Evolutionary conservation across 2,329 filamentous ascomycete genomes (phyloP).

Genomic region (Chalara sp.): DNA sequence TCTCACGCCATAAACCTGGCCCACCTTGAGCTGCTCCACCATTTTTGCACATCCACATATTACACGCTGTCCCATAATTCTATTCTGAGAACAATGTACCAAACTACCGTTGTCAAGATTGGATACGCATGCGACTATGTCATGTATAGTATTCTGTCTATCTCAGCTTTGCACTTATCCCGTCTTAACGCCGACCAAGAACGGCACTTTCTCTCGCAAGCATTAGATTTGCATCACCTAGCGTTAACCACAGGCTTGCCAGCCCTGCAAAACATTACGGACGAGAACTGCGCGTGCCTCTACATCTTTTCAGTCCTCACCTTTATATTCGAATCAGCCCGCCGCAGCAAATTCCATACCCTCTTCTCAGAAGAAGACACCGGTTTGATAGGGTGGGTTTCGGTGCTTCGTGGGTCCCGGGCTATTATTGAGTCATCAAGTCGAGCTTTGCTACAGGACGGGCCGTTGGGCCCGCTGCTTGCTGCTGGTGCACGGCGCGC

Average conservation of each 20-base stretch:
- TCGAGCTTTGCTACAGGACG: neutral
- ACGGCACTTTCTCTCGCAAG: conserved; percentile 30
- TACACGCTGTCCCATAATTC: conserved; percentile 35
- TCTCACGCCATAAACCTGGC: conserved; percentile 1
- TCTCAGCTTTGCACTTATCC: conserved; percentile 40
- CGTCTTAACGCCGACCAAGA: conserved; percentile 28
- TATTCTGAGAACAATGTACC: conserved; percentile 35
- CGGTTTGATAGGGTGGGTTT: conserved; percentile 28
- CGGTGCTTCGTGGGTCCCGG: conserved; percentile 17
- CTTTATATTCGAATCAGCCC: conserved; percentile 28
- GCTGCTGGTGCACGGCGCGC: neutral
- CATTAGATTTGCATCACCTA: conserved; percentile 26
- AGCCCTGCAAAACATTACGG: conserved; percentile 22
- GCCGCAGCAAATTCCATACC: conserved; percentile 23
- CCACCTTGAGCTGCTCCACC: conserved; percentile 43
- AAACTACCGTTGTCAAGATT: conserved; percentile 34
- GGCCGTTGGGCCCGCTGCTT: neutral
- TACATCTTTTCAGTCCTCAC: conserved; percentile 31
- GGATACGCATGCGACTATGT: conserved; percentile 37
- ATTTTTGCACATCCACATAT: conserved; percentile 40
- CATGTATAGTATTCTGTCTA: conserved; percentile 37
- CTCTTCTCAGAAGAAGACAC: conserved; percentile 26
- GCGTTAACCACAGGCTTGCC: conserved; percentile 19
- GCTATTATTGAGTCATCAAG: neutral
- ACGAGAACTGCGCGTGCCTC: conserved; percentile 24